Percentiles rank a stretch among this genome's conserved stretches.
Conservation (phyloP, 805 yeast genomes). For the Saturnispora quitensis region DNA sequence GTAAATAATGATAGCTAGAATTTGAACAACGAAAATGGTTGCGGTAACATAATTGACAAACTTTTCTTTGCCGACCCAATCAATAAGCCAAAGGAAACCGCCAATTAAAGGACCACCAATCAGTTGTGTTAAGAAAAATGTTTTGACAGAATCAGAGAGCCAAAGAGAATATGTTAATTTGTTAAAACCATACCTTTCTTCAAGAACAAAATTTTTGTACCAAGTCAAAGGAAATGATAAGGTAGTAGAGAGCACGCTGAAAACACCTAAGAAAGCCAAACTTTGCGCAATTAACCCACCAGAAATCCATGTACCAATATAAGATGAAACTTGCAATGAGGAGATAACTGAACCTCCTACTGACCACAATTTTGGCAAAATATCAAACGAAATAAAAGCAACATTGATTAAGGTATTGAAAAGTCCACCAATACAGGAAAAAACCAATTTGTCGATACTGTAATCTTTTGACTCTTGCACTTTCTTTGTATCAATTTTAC, state of each 20-base stretch:
- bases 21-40: conserved; percentile 61
- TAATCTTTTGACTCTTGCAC: conserved; percentile 71
- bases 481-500: conserved; percentile 60
- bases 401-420: conserved; percentile 48
- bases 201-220: conserved; percentile 78
- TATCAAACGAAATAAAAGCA: conserved; percentile 47
- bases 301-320: conserved; percentile 25
- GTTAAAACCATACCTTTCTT: conserved; percentile 89
- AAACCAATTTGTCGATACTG: conserved; percentile 67
- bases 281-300: conserved; percentile 62
- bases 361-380: conserved; percentile 56
- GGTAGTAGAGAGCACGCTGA: conserved; percentile 42
- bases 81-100: conserved; percentile 72
- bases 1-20: conserved; percentile 62
- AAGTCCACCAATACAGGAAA: conserved; percentile 48
- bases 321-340: conserved; percentile 13
- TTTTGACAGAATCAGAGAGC: conserved; percentile 63
- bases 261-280: conserved; percentile 48
- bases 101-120: conserved; percentile 69
- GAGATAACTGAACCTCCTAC: conserved; percentile 16
- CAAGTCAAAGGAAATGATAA: conserved; percentile 59
- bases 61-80: conserved; percentile 57
- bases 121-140: conserved; percentile 39
- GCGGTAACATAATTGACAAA: conserved; percentile 76
- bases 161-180: conserved; percentile 69